Evolutionary conservation across 2,329 filamentous ascomycete species (phyloP).

Genomic region (Talaromyces amestolkiae): DNA sequence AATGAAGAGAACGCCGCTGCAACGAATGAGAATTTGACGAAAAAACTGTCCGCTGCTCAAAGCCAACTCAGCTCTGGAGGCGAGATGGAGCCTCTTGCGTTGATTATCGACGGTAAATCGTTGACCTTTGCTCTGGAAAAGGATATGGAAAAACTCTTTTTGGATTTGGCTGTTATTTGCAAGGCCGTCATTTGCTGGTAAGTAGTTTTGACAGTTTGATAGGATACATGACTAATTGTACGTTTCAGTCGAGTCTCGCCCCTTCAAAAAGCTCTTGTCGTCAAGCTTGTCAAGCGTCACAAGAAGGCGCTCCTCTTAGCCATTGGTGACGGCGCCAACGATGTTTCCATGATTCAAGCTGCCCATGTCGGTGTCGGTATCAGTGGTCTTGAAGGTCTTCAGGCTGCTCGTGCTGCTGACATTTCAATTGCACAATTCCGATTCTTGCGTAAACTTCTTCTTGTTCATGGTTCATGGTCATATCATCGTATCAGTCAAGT

Average conservation of each 20-base stretch:
- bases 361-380: slow-evolving; percentile 98
- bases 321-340: slow-evolving; percentile 96
- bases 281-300: slow-evolving; percentile 96
- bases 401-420: slow-evolving; percentile 92
- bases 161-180: slow-evolving; percentile 91
- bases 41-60: slow-evolving; percentile 87
- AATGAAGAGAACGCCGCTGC: slow-evolving; percentile 81
- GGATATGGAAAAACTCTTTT: slow-evolving; percentile 87
- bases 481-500: slow-evolving; percentile 97
- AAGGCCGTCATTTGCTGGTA: slow-evolving; percentile 95
- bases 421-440: slow-evolving; percentile 95
- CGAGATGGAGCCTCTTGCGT: slow-evolving; percentile 76
- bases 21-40: slow-evolving; percentile 84
- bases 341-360: slow-evolving; percentile 99
- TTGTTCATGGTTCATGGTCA: slow-evolving; percentile 96
- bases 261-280: slow-evolving; percentile 92
- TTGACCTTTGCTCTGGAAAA: slow-evolving; percentile 90
- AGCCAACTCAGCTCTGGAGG: slow-evolving; percentile 64
- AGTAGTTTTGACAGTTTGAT: slow-evolving; percentile 24
- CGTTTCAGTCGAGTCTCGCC: slow-evolving; percentile 79
- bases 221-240: slow-evolving; percentile 10
- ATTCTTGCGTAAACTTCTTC: slow-evolving; percentile 85
- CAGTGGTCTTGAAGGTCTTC: slow-evolving; percentile 92
- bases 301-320: slow-evolving; percentile 88
- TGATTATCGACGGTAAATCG: slow-evolving; percentile 95